These are phyloP conservation scores for Alloteropsis angusta DNA, from an alignment of 202 grass and related monocot genomes.

Conservation along the genomic window DNA sequence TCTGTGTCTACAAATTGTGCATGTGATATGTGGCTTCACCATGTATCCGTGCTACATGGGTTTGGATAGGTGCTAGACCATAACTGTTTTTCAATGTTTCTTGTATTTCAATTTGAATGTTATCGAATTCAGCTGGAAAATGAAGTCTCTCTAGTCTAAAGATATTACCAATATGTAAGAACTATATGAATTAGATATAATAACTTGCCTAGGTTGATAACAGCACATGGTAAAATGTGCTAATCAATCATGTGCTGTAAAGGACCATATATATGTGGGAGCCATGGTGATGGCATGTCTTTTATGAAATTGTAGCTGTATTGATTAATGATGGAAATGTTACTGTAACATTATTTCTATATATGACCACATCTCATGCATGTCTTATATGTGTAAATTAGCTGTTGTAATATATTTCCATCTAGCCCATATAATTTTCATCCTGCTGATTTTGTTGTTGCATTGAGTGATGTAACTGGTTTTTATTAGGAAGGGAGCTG, in stretches of 20 bases:
- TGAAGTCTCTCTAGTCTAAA: background rate
- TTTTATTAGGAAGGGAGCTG: slow-evolving; percentile 50
- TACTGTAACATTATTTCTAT: background rate
- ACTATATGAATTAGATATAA: background rate
- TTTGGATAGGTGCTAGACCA: background rate
- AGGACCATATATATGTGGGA: too few relatives aligned
- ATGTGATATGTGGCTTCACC: too few relatives aligned
- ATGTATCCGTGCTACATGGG: too few relatives aligned
- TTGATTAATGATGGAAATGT: background rate
- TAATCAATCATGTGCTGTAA: too few relatives aligned
- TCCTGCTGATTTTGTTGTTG: background rate
- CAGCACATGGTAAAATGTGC: too few relatives aligned
- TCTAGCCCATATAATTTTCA: too few relatives aligned
- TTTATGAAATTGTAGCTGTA: background rate
- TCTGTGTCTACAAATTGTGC: too few relatives aligned
- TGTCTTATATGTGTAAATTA: background rate
- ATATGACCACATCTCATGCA: background rate
- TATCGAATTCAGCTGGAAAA: background rate
- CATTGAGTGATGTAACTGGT: slow-evolving; percentile 25
- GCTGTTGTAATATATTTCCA: background rate
- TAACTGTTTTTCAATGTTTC: background rate
- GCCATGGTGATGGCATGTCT: too few relatives aligned
- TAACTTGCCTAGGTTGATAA: too few relatives aligned
- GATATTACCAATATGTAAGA: background rate
- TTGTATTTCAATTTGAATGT: background rate